These are phyloP conservation scores for Cynanchum wilfordii DNA, from an alignment of 257 asterid species.

Conservation along the genomic window DNA sequence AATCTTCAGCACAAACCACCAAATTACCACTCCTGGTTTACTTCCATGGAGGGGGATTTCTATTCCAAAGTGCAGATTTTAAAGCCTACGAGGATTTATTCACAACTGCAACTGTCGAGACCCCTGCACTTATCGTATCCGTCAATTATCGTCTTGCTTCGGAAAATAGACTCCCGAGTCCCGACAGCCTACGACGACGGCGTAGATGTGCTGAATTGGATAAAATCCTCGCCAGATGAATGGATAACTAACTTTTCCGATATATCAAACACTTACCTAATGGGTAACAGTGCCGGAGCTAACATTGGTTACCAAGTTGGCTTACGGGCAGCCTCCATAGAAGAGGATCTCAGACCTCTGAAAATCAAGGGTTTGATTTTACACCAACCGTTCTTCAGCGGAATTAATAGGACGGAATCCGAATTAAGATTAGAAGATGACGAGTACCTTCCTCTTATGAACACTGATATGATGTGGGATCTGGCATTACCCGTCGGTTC, in stretches of 20 bases:
- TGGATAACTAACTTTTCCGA: constrained; percentile 9
- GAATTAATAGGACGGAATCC: neutral
- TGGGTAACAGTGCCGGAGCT: constrained; percentile 10
- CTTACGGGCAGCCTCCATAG: neutral
- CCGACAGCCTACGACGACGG: constrained; percentile 13
- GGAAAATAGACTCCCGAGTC: constrained; percentile 18
- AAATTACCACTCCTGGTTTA: constrained; percentile 26
- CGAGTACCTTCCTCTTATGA: neutral
- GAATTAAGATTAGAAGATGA: neutral
- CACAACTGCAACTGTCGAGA: constrained; percentile 5
- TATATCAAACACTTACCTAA: constrained; percentile 13
- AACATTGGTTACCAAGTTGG: constrained; percentile 12
- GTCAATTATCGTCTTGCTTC: constrained; percentile 30
- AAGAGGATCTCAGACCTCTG: neutral
- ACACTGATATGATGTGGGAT: neutral
- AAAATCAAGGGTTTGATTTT: constrained; percentile 1
- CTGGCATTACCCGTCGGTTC: neutral
- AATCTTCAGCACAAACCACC: neutral
- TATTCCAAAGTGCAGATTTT: constrained; percentile 3
- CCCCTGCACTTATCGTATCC: constrained; percentile 19
- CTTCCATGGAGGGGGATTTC: constrained; percentile 32
- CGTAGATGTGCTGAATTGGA: constrained; percentile 6
- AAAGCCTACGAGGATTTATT: no score
- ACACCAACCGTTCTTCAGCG: constrained; percentile 1
- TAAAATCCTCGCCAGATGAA: constrained; percentile 10